A percentile compares a stretch with the other conserved stretches of the same genome.
phyloP scores from a whole-genome alignment of 768 basidiomycete genomes.

The Gautieria morchelliformis region DNA sequence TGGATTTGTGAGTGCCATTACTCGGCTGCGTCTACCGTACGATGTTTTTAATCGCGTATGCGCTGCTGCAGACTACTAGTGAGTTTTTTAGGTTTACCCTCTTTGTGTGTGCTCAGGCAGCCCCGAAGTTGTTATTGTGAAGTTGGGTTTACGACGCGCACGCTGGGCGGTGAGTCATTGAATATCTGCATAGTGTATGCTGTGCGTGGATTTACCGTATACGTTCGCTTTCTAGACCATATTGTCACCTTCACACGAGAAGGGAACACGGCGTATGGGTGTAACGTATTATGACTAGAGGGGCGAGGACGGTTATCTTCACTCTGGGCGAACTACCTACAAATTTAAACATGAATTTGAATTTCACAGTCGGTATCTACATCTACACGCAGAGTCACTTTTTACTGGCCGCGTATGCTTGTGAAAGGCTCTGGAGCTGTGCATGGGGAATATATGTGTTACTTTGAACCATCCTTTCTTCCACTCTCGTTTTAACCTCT shows the following conservation, averaged over 20 bases:
- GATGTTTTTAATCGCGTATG: neutral
- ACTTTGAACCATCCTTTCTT: no score
- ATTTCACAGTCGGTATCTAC: no score
- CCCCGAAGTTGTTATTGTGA: slow-evolving; percentile 54
- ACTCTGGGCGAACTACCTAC: no score
- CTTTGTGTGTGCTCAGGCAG: neutral
- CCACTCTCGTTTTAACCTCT: no score
- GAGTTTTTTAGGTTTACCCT: slow-evolving; percentile 9
- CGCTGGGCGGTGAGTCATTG: slow-evolving; percentile 44
- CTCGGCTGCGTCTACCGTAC: neutral
- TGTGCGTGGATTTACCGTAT: neutral
- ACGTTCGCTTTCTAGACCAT: slow-evolving; percentile 35
- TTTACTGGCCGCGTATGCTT: no score
- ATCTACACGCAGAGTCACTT: no score
- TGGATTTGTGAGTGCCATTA: slow-evolving; percentile 49
- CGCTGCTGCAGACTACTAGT: slow-evolving; percentile 35
- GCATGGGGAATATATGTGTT: no score
- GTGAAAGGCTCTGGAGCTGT: no score
- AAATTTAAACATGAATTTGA: no score
- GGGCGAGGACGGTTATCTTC: neutral
- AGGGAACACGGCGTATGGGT: slow-evolving; percentile 51
- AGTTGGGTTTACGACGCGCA: slow-evolving; percentile 60
- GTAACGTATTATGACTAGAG: slow-evolving; percentile 26
- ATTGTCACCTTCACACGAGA: slow-evolving; percentile 58
- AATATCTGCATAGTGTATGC: slow-evolving; percentile 9